Evolutionary conservation across 345 rosid genomes (phyloP).

Genomic region (Turritis glabra): DNA sequence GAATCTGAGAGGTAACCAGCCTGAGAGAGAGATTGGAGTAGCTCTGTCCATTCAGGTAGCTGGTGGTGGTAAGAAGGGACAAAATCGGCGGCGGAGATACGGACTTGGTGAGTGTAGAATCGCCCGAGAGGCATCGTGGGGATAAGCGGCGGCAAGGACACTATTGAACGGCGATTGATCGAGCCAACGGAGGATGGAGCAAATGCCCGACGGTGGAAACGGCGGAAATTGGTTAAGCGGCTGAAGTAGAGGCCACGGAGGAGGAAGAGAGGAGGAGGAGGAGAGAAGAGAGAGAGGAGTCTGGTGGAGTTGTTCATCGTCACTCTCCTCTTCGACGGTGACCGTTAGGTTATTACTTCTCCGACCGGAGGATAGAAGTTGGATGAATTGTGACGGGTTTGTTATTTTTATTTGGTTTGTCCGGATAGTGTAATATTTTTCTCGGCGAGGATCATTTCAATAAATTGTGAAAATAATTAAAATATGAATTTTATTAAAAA

Average conservation of each 20-base stretch:
- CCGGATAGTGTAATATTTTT: background rate
- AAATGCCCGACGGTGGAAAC: slow-evolving; percentile 7
- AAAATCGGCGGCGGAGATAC: slow-evolving; percentile 26
- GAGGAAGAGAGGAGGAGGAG: slow-evolving; percentile 44
- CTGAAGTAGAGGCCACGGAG: slow-evolving; percentile 37
- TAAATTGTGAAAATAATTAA: too few relatives aligned
- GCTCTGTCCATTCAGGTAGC: slow-evolving; percentile 49
- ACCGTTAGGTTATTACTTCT: slow-evolving; percentile 15
- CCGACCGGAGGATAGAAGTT: background rate
- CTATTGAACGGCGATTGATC: background rate
- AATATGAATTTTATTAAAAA: too few relatives aligned
- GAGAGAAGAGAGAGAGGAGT: slow-evolving; percentile 59
- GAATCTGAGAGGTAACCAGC: slow-evolving; percentile 47
- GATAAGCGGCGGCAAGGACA: slow-evolving; percentile 18
- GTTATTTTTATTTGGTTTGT: background rate
- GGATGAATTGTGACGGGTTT: background rate
- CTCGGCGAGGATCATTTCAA: background rate
- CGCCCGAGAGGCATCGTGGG: slow-evolving; percentile 33
- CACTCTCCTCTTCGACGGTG: slow-evolving; percentile 24
- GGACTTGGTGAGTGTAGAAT: slow-evolving; percentile 25
- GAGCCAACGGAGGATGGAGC: slow-evolving; percentile 22
- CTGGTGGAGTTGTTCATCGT: slow-evolving; percentile 65
- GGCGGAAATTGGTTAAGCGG: slow-evolving; percentile 39
- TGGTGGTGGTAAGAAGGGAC: slow-evolving; percentile 28
- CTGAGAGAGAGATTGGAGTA: slow-evolving; percentile 42